Base-by-base conservation (phyloP, 225 moss, liverwort and hornwort species). In the Polytrichum formosum region DNA sequence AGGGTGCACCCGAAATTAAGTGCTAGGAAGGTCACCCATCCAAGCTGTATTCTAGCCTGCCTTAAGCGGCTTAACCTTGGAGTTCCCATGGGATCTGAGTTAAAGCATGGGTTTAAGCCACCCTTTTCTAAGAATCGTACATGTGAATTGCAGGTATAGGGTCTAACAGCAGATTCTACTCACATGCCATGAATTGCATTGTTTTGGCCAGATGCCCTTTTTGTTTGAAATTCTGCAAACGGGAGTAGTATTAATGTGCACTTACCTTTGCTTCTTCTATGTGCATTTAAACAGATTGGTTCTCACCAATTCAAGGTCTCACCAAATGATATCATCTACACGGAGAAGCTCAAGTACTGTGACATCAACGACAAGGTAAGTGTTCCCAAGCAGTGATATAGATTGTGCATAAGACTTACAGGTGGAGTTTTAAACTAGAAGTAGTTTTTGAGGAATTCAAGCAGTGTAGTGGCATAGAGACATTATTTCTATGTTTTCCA, bases 251-350 rank as follows among this genome's bases (percentile, higher is more conserved):
- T 35, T 8, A 35, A 35, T 35, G 35, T 35, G 35, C 46, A 46
- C 55, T 71, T 55, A 80, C 7, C 23, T 72, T 74, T 17, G 61
- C 67, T n/a, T 16, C 17, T 27, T 23, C 16, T 23, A 25, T 63
- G 68, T 21, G 59, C 33, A 19, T 65, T 9, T 18, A 19, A 30
- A 6, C 68, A 91, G 86, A 75, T 91, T 26, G 93, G 93, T 31
- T 89, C 93, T 60, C 91, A 91, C 77, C 89, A 93, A 77, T 93
- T 93, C 67, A 93, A 93, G 78, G 91, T 96, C 17, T 84, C 90
- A 23, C 87, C 90, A 18, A 91, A 89, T 25, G 87, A 96, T 70
- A 85, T 96, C 61, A 88, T 96, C 53, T 93, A 86, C 74, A 89
- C 87, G 1, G 83, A 91, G 84, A 96, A 93, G 82, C 89, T 96